phyloP scores from a whole-genome alignment of 495 filamentous ascomycete species.

The Penicillium flavigenum region DNA sequence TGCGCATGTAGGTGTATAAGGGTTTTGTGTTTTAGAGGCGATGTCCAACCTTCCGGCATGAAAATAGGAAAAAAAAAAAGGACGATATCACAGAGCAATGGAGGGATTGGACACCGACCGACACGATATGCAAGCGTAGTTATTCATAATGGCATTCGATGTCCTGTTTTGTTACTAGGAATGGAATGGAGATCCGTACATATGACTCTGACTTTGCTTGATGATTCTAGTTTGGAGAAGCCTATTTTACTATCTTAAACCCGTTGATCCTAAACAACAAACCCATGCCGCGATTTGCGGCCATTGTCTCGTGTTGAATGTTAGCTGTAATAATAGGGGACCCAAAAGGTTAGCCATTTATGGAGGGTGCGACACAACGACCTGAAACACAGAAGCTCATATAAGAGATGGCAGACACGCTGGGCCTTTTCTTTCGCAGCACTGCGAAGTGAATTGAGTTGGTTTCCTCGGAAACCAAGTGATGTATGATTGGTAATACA shows the following conservation, averaged over 20 bases:
- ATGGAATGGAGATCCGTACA: constrained; percentile 7
- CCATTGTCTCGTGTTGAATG: constrained; percentile 36
- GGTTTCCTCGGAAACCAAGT: not conserved
- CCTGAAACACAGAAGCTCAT: not conserved
- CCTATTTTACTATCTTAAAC: constrained; percentile 30
- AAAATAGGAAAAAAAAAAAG: constrained; percentile 10
- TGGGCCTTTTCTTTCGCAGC: not conserved
- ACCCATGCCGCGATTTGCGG: constrained; percentile 24
- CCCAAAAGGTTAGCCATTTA: not conserved
- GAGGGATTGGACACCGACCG: not conserved
- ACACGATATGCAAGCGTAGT: constrained; percentile 10
- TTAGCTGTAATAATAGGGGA: not conserved
- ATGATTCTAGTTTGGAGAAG: not conserved
- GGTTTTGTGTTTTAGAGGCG: constrained; percentile 22
- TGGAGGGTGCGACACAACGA: not conserved
- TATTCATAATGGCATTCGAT: constrained; percentile 13
- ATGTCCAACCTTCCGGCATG: constrained; percentile 15
- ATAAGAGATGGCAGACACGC: not conserved
- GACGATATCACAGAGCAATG: not conserved
- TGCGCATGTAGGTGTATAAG: constrained; percentile 25
- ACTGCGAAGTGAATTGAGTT: not conserved
- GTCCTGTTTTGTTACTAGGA: constrained; percentile 5
- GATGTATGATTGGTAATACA: not conserved
- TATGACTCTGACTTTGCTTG: not conserved
- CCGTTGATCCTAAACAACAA: constrained; percentile 36